Percentiles rank a stretch among this genome's conserved stretches.
These are phyloP conservation scores for Trifolium fragiferum DNA, from an alignment of 306 rosid species.

Conservation along the genomic window DNA sequence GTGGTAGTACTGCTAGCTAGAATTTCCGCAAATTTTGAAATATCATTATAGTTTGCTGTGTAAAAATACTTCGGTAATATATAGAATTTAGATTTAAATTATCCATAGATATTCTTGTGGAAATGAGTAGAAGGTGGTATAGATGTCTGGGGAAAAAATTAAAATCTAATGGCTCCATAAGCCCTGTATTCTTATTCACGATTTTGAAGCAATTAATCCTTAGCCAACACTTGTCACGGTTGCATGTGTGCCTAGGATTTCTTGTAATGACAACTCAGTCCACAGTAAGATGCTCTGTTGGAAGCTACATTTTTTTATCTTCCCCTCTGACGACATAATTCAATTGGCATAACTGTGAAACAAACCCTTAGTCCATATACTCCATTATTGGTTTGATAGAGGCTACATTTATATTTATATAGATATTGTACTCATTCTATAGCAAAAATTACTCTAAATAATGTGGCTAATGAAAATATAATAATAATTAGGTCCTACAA, in stretches of 20 bases:
- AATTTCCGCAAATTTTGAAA: slow-evolving; percentile 14
- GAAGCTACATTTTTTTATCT: no score
- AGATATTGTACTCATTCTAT: not conserved
- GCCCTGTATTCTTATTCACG: slow-evolving; percentile 1
- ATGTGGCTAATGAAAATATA: not conserved
- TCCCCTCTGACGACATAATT: no score
- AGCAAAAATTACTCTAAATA: slow-evolving; percentile 6
- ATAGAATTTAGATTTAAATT: not conserved
- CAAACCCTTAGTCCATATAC: not conserved
- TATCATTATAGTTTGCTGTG: not conserved
- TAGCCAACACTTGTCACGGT: slow-evolving; percentile 23
- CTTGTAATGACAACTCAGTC: slow-evolving; percentile 20
- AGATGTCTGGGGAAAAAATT: not conserved
- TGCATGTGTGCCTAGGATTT: slow-evolving; percentile 13
- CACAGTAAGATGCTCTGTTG: not conserved
- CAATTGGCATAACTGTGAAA: no score
- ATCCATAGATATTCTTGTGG: slow-evolving; percentile 8
- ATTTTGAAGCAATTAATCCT: slow-evolving; percentile 15
- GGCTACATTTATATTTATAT: slow-evolving; percentile 8
- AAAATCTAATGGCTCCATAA: slow-evolving; percentile 37
- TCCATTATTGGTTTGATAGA: not conserved
- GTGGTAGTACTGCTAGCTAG: slow-evolving; percentile 19
- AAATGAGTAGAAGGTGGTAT: not conserved
- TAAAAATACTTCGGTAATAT: slow-evolving; percentile 16
- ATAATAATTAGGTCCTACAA: not conserved